These are phyloP conservation scores for Cetraspora pellucida DNA, from an alignment of 192 early-diverging fungal species.

Conservation along the genomic window DNA sequence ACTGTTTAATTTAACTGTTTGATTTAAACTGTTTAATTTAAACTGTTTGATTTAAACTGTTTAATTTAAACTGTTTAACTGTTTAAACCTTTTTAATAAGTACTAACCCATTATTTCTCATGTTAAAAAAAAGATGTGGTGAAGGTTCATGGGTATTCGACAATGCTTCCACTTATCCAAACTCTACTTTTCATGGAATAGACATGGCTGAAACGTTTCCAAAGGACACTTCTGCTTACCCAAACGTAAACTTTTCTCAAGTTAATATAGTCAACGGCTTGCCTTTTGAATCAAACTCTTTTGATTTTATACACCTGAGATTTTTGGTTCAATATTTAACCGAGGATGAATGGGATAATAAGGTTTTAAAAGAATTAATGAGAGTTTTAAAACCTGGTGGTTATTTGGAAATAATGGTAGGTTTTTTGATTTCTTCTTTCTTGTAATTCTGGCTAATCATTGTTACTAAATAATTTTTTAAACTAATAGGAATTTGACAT, in stretches of 20 bases:
- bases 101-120: background rate
- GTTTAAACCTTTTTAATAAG: too few species aligned
- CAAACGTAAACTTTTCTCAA: constrained; percentile 36
- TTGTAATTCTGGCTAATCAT: background rate
- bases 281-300: constrained; percentile 47
- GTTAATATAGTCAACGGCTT: constrained; percentile 44
- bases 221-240: constrained; percentile 25
- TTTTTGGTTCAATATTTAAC: constrained; percentile 24
- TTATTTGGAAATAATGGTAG: constrained; percentile 47
- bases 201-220: constrained; percentile 27
- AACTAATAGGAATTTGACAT: constrained; percentile 4
- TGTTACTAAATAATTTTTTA: background rate
- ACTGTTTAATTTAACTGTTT: too few species aligned
- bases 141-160: constrained; percentile 5
- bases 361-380: constrained; percentile 36
- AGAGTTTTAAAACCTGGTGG: constrained; percentile 43
- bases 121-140: constrained; percentile 1
- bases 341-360: background rate
- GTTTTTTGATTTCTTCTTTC: background rate
- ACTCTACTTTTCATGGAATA: constrained; percentile 7
- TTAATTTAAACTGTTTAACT: too few species aligned
- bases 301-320: constrained; percentile 48
- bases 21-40: too few species aligned
- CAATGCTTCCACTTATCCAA: background rate
- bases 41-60: too few species aligned